These are phyloP conservation scores for Tuber microsphaerosporum DNA, from an alignment of 495 filamentous ascomycete genomes.

Conservation along the genomic window DNA sequence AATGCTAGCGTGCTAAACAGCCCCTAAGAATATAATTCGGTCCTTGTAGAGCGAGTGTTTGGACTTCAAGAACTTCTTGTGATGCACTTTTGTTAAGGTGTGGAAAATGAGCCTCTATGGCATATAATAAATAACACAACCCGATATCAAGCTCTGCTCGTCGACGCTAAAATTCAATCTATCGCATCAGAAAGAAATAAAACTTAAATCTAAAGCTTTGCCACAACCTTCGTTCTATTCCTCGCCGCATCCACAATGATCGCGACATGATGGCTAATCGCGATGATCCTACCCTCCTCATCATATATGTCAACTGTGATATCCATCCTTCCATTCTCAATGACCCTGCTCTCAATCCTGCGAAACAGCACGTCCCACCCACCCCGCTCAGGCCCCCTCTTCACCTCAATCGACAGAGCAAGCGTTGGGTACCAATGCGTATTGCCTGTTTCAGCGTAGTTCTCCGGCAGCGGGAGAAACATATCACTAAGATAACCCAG, in stretches of 20 bases:
- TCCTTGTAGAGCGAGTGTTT: neutral
- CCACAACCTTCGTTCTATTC: slow-evolving; percentile 42
- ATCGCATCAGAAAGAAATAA: neutral
- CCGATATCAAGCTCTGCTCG: neutral
- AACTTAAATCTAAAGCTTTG: neutral
- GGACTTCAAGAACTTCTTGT: neutral
- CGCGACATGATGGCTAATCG: slow-evolving; percentile 57
- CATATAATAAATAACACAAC: neutral
- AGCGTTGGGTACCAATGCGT: slow-evolving; percentile 71
- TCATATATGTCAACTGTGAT: slow-evolving; percentile 58
- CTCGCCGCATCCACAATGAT: slow-evolving; percentile 53
- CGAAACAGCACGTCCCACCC: slow-evolving; percentile 62
- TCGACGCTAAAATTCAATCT: neutral
- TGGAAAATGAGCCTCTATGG: neutral
- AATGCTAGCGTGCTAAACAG: no score
- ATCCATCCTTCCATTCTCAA: slow-evolving; percentile 60
- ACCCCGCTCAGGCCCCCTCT: slow-evolving; percentile 53
- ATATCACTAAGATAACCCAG: slow-evolving; percentile 32
- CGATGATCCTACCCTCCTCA: slow-evolving; percentile 53
- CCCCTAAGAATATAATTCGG: neutral
- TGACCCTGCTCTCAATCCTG: slow-evolving; percentile 52
- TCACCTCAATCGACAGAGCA: slow-evolving; percentile 60
- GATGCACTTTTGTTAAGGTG: neutral
- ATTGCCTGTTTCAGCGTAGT: slow-evolving; percentile 37
- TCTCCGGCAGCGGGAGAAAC: slow-evolving; percentile 33